Base-by-base conservation (phyloP, 192 early-diverging fungal genomes). In the Pilaira anomala region DNA sequence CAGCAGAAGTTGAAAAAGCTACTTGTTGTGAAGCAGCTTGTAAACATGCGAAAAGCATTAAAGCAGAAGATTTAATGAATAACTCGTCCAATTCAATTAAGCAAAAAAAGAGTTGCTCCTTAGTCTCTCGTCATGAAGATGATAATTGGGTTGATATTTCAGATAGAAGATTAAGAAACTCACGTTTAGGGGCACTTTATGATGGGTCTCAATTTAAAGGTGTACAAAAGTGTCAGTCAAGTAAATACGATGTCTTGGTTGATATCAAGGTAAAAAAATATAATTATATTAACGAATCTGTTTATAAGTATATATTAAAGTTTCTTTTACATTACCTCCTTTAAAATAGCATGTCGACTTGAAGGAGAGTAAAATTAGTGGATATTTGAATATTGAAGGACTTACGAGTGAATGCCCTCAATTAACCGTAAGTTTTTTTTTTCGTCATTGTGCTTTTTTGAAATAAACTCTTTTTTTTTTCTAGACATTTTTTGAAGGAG, bases 401-500 rank as follows among this genome's bases (percentile, higher is more conserved):
- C 72, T 94, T 21, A 94, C 93, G 0, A 71, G 76, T 53, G 88
- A 90, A 48, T 90, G 82, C 75, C 91, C 92, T 40, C 83, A 89
- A 56, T 65, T 94, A 50, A 89, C 88, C 13, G 71, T 73, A 63
- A 48, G 42, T 48, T 5, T 16, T 22, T 13, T n/a, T 25, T 52
- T 52, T 52, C n/a, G 2, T 22, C 29, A 9, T 9, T 53, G 5
- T 54, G 11, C 52, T 29, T 30, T 30, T 29, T 30, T 54, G 44
- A 21, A 48, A 54, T 13, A 60, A 26, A 45, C 24, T 11, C 52
- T 41, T 16, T 33, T 5, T 33, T 14, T 61, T 26, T 40, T 19
- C 14, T 60, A 73, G 60, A 94, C 92, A 7, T 94, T 87, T 63
- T 94, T 94, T 73, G 90, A 92, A 60, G 89, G 85, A n/a, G 92